Evolutionary conservation across 2,329 filamentous ascomycete genomes (phyloP).

Genomic region (Aspergillus tamarii): DNA sequence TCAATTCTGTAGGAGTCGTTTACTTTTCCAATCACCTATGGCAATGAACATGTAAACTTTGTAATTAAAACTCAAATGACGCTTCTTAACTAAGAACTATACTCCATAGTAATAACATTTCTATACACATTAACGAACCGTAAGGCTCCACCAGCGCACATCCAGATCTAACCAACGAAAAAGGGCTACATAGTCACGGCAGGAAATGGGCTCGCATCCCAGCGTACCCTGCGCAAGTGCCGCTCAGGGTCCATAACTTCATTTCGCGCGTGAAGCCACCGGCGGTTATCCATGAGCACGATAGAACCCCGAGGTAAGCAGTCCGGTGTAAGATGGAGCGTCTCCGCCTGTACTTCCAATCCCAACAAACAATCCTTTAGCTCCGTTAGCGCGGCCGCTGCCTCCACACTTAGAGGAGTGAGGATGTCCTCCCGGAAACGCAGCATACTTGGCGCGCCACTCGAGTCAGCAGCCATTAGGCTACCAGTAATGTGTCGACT

Average conservation of each 20-base stretch:
- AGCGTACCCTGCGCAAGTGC: neutral
- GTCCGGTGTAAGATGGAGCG: constrained; percentile 27
- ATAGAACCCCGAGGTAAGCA: neutral
- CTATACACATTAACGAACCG: neutral
- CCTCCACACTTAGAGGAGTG: constrained; percentile 19
- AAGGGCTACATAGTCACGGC: neutral
- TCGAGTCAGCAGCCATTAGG: constrained; percentile 18
- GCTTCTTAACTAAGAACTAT: neutral
- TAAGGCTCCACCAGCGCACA: neutral
- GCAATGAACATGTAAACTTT: neutral
- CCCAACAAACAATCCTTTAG: constrained; percentile 29
- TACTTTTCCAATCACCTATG: neutral
- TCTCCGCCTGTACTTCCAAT: constrained; percentile 14
- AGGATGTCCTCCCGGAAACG: constrained; percentile 18
- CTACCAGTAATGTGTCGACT: constrained; percentile 24
- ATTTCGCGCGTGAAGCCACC: constrained; percentile 7
- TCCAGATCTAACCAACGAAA: too few species aligned
- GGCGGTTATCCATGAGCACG: constrained; percentile 1
- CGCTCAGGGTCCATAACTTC: neutral
- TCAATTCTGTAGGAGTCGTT: neutral
- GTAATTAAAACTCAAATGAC: neutral
- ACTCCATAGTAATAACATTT: neutral
- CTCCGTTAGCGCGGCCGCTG: constrained; percentile 32
- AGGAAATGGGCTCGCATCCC: neutral
- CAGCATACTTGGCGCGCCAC: neutral